Conservation (phyloP, 129 eudicot genomes). For the Apium graveolens region DNA sequence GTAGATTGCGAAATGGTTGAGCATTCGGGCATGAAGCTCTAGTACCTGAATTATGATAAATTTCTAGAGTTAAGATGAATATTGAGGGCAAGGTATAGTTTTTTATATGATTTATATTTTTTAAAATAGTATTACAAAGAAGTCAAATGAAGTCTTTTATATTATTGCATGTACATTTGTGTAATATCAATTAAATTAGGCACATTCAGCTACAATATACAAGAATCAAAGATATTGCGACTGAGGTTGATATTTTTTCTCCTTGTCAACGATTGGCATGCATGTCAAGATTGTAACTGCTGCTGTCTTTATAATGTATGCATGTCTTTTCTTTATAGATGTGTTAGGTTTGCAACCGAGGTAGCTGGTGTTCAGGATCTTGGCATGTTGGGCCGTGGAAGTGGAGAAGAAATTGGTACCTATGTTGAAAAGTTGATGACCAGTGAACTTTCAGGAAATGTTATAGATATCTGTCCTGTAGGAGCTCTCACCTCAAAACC, state of each 20-base stretch:
- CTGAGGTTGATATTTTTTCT: neutral
- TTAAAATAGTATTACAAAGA: neutral
- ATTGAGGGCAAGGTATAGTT: neutral
- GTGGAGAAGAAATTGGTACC: slow-evolving; percentile 99
- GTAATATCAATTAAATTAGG: neutral
- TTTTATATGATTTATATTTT: neutral
- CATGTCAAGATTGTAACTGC: neutral
- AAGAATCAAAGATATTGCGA: neutral
- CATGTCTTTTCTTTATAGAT: slow-evolving; percentile 30
- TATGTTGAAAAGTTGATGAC: slow-evolving; percentile 97
- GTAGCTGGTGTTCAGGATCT: slow-evolving; percentile 96
- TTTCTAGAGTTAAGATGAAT: neutral
- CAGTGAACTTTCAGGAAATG: slow-evolving; percentile 97
- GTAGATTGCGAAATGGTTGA: neutral
- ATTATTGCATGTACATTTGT: neutral
- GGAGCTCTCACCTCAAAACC: slow-evolving; percentile 99
- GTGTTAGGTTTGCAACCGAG: slow-evolving; percentile 95
- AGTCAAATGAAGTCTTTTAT: neutral
- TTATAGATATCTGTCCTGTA: slow-evolving; percentile 96
- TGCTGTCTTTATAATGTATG: neutral
- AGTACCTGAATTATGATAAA: neutral
- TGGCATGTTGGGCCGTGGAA: slow-evolving; percentile 99
- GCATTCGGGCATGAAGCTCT: neutral
- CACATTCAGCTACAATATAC: neutral
- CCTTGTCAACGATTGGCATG: neutral